Evolutionary conservation across 2,329 filamentous ascomycete genomes (phyloP), one percentile per base, ranked within the genome.

Genomic region (Chalaropsis ovoidea): DNA sequence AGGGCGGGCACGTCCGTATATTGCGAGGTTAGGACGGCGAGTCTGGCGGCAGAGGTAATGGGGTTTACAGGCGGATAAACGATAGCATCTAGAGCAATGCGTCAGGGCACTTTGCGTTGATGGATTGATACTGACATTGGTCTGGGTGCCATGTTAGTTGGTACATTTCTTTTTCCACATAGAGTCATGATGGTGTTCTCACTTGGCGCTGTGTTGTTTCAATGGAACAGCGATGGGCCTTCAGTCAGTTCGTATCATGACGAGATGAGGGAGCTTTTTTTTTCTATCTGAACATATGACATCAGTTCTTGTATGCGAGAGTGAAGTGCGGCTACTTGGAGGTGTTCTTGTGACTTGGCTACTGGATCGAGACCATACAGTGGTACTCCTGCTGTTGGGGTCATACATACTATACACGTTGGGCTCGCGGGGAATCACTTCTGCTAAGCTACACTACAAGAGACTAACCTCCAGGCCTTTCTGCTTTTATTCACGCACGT

Each of bases 131-230:
- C 54, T 19, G 54, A 35, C 27, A 58, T 58, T 58, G 17, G 54
- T 58, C 27, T 58, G 24, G 54, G 54, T 58, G 49, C 35, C 47
- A 42, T 58, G 63, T 64, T n/a, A 47, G 35, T 39, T 60, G 56
- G 63, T 64, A 64, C 41, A 64, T 64, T 64, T 31, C n/a, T 64
- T 58, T 49, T 62, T 62, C 60, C 60, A 62, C 61, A 62, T 35
- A 62, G 24, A 31, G 42, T 58, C 54, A 58, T 58, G 54, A 58
- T 58, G 54, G 17, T 35, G 8, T 56, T 31, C 24, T 56, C 17
- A 39, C 27, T 17, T 17, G n/a, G 27, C 31, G 54, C 31, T 35
- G 31, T 58, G 42, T 35, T 62, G 61, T 41, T 43, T 56, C 62
- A 41, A 27, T 19, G 47, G 45, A 35, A 64, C 24, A 64, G 31